Evolutionary conservation across 495 filamentous ascomycete species (phyloP), one percentile per base, ranked within the genome.

Genomic region (Neurospora sp.): DNA sequence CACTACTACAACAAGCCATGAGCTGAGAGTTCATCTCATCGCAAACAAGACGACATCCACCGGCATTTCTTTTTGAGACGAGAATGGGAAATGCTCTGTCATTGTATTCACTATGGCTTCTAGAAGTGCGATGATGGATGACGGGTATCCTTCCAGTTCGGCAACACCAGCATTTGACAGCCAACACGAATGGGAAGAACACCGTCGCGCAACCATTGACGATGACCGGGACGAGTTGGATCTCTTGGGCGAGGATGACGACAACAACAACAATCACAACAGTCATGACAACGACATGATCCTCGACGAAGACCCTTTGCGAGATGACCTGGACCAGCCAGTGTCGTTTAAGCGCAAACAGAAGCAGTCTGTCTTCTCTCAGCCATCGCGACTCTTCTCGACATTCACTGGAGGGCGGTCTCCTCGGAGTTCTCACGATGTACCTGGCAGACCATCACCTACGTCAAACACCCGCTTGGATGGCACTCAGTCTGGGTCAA

Each of bases 281-380:
- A 71, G 76, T 4, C 79, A 76, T 40, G 82, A 83, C 66, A 28
- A 73, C 70, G 73, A 76, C 39, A 73, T 77, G 40, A 54, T 82
- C 34, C 76, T 84, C 11, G 77, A 79, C 39, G 84, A 86, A 69
- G 88, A 89, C 79, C 84, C 87, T 48, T 81, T 89, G 19, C 79
- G 80, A 69, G 84, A 85, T 71, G 83, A 86, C 71, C 77, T 85
- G 69, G 78, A 79, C 79, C 85, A 78, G 73, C 92, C 92, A 4
- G 86, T 94, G 70, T 89, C 91, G 21, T 97, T 97, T 84, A 96
- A 96, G 84, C 90, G 92, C 76, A 94, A 93, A 78, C 89, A 89
- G 76, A 94, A 93, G 77, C 87, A 86, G 38, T 74, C 78, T 42
- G 8, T 85, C 28, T 78, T 86, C 74, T 82, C 82, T 21, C 78